Conservation (phyloP, 1,284 basidiomycete species). For the Boletus austroedulis region DNA sequence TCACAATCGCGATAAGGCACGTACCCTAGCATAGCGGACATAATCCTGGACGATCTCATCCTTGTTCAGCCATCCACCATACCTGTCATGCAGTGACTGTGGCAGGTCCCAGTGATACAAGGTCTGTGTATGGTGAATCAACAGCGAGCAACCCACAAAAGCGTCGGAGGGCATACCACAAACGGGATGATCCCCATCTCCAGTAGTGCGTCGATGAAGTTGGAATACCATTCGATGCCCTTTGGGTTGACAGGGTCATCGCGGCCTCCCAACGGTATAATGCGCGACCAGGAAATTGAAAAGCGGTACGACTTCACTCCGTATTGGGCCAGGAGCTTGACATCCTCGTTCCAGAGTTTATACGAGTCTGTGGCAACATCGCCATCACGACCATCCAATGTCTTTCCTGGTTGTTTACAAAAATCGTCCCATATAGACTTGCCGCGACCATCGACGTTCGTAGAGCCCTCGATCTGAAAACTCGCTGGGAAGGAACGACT, state of each 20-base stretch:
- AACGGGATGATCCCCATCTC: slow-evolving; percentile 64
- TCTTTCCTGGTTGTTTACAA: slow-evolving; percentile 62
- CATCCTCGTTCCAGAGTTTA: slow-evolving; percentile 64
- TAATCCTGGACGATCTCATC: slow-evolving; percentile 46
- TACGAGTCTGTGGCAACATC: slow-evolving; percentile 73
- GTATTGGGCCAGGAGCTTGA: slow-evolving; percentile 56
- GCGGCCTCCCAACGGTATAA: slow-evolving; percentile 67
- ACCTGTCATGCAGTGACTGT: slow-evolving; percentile 41
- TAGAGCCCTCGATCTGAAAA: slow-evolving; percentile 69
- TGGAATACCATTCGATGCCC: slow-evolving; percentile 68
- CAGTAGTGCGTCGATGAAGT: slow-evolving; percentile 65
- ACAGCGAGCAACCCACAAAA: neutral
- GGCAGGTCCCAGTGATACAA: slow-evolving; percentile 68
- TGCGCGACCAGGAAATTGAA: slow-evolving; percentile 71
- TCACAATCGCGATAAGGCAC: slow-evolving; percentile 8
- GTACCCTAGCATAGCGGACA: slow-evolving; percentile 62
- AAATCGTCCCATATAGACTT: slow-evolving; percentile 77
- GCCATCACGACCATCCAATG: slow-evolving; percentile 62
- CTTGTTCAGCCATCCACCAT: slow-evolving; percentile 45
- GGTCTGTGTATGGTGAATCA: slow-evolving; percentile 44
- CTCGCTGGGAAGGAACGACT: slow-evolving; percentile 39
- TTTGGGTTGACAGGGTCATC: slow-evolving; percentile 67
- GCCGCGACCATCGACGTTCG: slow-evolving; percentile 53
- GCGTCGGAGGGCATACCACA: slow-evolving; percentile 46
- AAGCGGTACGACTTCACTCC: slow-evolving; percentile 65